A percentile compares a stretch with the other conserved stretches of the same genome.
Evolutionary conservation across 2,329 filamentous ascomycete species (phyloP).

Genomic region (Laburnicola sp.): DNA sequence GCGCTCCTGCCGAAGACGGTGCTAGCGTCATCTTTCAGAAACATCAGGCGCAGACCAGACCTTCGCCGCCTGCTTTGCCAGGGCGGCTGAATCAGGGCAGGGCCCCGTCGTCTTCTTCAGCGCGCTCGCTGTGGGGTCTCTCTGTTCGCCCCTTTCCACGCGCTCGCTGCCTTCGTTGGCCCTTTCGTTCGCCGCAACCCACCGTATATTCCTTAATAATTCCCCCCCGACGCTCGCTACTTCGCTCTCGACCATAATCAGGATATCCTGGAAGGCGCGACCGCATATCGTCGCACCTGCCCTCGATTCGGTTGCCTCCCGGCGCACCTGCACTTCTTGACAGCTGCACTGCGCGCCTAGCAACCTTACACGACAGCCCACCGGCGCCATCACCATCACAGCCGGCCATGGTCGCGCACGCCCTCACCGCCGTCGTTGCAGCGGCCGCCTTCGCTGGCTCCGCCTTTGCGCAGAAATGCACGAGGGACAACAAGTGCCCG

Average conservation of each 20-base stretch:
- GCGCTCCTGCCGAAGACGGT: too few relatives aligned
- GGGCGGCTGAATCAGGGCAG: too few relatives aligned
- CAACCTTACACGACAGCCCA: conserved; percentile 39
- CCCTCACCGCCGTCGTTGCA: conserved; percentile 33
- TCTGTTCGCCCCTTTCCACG: conserved; percentile 3
- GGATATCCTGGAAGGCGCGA: neutral
- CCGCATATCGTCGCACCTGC: neutral
- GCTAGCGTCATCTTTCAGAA: too few relatives aligned
- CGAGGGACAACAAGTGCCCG: conserved; percentile 65
- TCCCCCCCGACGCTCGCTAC: conserved; percentile 27
- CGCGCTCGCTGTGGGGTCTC: conserved; percentile 5
- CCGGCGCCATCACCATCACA: conserved; percentile 17
- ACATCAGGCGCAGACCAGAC: too few relatives aligned
- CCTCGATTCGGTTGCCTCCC: neutral
- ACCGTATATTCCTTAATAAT: neutral
- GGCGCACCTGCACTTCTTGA: conserved; percentile 19
- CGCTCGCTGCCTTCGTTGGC: neutral
- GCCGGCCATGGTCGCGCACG: conserved; percentile 36
- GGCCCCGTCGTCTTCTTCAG: neutral
- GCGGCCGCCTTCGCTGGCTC: conserved; percentile 31
- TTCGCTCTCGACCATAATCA: neutral
- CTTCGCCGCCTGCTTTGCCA: too few relatives aligned
- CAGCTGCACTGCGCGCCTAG: conserved; percentile 33
- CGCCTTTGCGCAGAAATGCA: conserved; percentile 46
- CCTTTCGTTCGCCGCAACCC: too few relatives aligned